phyloP scores from a whole-genome alignment of 306 rosid species.

The Malus asiatica region DNA sequence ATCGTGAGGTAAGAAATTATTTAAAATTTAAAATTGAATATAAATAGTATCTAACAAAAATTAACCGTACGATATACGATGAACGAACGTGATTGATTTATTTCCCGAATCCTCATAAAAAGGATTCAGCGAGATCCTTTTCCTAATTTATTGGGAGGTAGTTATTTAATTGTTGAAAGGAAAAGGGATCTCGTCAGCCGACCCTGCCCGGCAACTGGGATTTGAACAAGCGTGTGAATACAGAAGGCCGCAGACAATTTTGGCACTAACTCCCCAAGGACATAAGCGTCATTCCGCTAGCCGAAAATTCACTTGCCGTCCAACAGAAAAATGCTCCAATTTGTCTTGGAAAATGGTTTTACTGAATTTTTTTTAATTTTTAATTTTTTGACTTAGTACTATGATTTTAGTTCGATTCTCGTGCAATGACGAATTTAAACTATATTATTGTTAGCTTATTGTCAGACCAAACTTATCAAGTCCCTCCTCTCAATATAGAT shows the following conservation, averaged over 20 bases:
- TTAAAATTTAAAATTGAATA: no score
- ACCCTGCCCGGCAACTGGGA: neutral
- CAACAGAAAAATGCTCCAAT: neutral
- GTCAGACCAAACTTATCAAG: no score
- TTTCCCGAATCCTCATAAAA: accelerated
- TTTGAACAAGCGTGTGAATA: neutral
- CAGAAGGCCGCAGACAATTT: neutral
- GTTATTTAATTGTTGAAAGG: neutral
- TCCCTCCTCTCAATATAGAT: accelerated
- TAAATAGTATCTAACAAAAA: no score
- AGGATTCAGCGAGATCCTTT: accelerated
- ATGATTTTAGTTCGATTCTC: no score
- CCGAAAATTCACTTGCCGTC: neutral
- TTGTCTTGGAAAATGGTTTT: no score
- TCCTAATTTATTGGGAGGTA: neutral
- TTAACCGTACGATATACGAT: accelerated
- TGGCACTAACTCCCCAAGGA: neutral
- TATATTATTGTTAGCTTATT: accelerated
- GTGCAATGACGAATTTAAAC: no score
- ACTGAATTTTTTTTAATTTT: no score
- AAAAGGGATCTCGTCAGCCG: neutral
- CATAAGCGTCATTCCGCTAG: neutral
- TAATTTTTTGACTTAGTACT: no score
- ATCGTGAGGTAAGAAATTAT: accelerated
- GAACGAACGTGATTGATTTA: no score